Conservation (phyloP, 306 rosid genomes). For the Acacia acuminata region DNA sequence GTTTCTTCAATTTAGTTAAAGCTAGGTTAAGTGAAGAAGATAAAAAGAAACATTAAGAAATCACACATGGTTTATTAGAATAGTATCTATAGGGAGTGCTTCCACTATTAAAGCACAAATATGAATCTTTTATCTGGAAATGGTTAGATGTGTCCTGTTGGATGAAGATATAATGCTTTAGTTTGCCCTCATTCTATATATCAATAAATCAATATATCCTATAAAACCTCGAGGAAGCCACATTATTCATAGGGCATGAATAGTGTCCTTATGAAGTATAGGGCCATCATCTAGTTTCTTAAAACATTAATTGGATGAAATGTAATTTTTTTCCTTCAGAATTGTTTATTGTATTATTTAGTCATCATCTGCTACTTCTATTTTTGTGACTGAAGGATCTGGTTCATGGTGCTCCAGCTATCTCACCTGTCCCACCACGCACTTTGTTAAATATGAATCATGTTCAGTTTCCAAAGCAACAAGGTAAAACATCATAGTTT, state of each 20-base stretch:
- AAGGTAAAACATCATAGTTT: slow-evolving; percentile 48
- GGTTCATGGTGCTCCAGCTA: slow-evolving; percentile 61
- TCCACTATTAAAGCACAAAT: neutral
- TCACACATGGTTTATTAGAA: neutral
- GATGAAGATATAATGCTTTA: slow-evolving; percentile 24
- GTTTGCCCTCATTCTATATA: neutral
- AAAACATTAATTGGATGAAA: neutral
- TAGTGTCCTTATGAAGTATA: neutral
- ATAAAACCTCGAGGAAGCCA: neutral
- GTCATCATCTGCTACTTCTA: slow-evolving; percentile 27
- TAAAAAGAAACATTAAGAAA: slow-evolving; percentile 16
- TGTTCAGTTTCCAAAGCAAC: slow-evolving; percentile 75
- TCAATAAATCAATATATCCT: neutral
- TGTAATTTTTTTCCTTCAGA: neutral
- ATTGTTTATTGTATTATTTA: slow-evolving; percentile 10
- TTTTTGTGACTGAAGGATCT: slow-evolving; percentile 61
- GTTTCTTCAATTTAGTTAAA: slow-evolving; percentile 1
- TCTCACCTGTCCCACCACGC: slow-evolving; percentile 56
- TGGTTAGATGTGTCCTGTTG: slow-evolving; percentile 13
- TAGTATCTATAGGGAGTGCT: neutral
- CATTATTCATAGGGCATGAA: neutral
- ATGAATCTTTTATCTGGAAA: slow-evolving; percentile 27
- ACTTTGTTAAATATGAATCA: slow-evolving; percentile 63
- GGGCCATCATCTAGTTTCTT: neutral
- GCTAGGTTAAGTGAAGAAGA: neutral